These are phyloP conservation scores for Paecilomyces niveus DNA, from an alignment of 2,329 filamentous ascomycete species.

Conservation along the genomic window DNA sequence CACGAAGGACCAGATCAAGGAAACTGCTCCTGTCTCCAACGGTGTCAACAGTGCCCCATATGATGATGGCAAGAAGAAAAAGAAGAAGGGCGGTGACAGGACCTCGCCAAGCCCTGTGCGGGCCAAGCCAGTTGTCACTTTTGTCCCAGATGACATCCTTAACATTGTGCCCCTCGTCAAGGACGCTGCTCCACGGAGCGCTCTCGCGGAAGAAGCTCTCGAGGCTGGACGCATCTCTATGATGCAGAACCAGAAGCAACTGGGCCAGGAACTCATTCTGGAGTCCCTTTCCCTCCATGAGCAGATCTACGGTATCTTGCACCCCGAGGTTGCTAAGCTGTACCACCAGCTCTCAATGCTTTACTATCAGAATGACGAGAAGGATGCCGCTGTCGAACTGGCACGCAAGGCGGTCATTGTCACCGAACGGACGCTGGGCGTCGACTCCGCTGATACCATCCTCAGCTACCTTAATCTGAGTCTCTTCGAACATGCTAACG, in stretches of 20 bases:
- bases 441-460: slow-evolving; percentile 90
- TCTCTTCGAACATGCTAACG: slow-evolving; percentile 85
- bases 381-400: slow-evolving; percentile 88
- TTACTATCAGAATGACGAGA: slow-evolving; percentile 97
- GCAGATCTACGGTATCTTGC: slow-evolving; percentile 96
- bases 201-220: slow-evolving; percentile 87
- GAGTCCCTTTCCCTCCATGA: slow-evolving; percentile 94
- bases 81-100: slow-evolving; percentile 49
- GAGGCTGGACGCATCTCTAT: slow-evolving; percentile 96
- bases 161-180: slow-evolving; percentile 94
- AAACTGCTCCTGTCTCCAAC: slow-evolving; percentile 28
- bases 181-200: slow-evolving; percentile 83
- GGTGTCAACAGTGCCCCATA: slow-evolving; percentile 21
- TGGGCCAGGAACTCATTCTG: slow-evolving; percentile 91
- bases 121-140: slow-evolving; percentile 52
- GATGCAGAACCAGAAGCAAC: slow-evolving; percentile 86
- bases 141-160: slow-evolving; percentile 75
- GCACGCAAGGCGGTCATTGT: slow-evolving; percentile 96
- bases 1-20: slow-evolving; percentile 38
- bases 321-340: slow-evolving; percentile 89
- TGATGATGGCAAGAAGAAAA: slow-evolving; percentile 45
- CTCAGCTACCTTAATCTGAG: slow-evolving; percentile 94
- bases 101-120: slow-evolving; percentile 38
- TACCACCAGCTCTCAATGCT: slow-evolving; percentile 94
- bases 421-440: slow-evolving; percentile 83